Evolutionary conservation across 1,284 basidiomycete species (phyloP).

Genomic region (Pseudozyma sp.): DNA sequence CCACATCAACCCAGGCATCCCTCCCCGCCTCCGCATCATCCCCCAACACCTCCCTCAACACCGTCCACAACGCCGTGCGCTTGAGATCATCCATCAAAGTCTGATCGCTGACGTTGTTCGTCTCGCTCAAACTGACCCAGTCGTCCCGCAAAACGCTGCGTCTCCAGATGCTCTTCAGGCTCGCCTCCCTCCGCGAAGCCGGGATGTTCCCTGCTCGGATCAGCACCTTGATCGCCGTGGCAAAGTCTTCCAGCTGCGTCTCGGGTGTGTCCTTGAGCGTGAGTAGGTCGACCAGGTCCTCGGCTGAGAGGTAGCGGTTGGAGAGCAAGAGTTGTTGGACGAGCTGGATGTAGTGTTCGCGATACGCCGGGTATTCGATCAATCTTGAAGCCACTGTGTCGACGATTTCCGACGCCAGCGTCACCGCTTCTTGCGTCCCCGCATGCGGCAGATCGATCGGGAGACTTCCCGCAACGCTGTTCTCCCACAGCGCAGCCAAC

Average conservation of each 20-base stretch:
- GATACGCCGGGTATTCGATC: slow-evolving; percentile 41
- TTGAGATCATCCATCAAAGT: slow-evolving; percentile 35
- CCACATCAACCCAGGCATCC: slow-evolving; percentile 4
- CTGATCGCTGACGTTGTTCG: slow-evolving; percentile 46
- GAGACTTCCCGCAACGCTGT: slow-evolving; percentile 31
- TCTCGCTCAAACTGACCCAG: slow-evolving; percentile 54
- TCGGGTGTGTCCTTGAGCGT: slow-evolving; percentile 71
- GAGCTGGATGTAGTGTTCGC: slow-evolving; percentile 55
- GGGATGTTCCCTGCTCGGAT: slow-evolving; percentile 69
- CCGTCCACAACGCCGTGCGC: slow-evolving; percentile 32
- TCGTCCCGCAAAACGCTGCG: slow-evolving; percentile 87
- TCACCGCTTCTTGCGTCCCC: slow-evolving; percentile 9
- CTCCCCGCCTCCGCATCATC: slow-evolving; percentile 17
- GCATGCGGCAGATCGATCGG: slow-evolving; percentile 5
- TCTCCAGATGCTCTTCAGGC: slow-evolving; percentile 81
- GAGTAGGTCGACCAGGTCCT: slow-evolving; percentile 73
- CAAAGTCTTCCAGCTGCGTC: slow-evolving; percentile 69
- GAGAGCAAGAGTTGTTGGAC: slow-evolving; percentile 63
- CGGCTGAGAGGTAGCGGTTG: slow-evolving; percentile 69
- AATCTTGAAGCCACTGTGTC: slow-evolving; percentile 32
- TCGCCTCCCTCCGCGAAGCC: slow-evolving; percentile 64
- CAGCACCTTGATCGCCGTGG: slow-evolving; percentile 71
- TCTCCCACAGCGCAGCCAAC: slow-evolving; percentile 61
- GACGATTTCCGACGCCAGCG: slow-evolving; percentile 31
- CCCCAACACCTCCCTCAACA: slow-evolving; percentile 28